Base-by-base conservation (phyloP, 257 asterid genomes). In the Gardenia jasminoides region DNA sequence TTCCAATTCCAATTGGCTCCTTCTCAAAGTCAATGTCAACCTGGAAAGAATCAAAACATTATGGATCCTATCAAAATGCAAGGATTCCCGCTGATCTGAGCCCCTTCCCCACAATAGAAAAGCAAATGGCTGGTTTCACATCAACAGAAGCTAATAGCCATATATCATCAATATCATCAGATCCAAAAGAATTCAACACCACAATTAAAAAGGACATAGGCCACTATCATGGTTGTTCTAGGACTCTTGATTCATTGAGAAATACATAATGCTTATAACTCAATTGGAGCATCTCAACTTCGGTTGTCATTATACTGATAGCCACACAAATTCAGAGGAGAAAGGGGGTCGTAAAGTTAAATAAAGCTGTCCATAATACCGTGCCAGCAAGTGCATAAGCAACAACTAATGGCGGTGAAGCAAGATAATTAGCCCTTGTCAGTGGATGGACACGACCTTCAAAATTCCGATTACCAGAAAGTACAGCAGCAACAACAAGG, bases 301-400 rank as follows among this genome's bases (percentile, higher is more conserved):
- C 24, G 20, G 48, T 10, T 31, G 15, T 69, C 73, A 68, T 13
- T 52, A 68, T 26, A 71, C 9, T 47, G 28, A 12, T 24, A 75
- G 44, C 4, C 9, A 15, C 44, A 66, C 4, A 31, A 13, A 31
- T n/a, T 59, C 16, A 61, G 46, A 43, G 79, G 65, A 54, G 9
- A 64, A 39, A 59, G 13, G 6, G 78, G 41, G 6, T 22, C 46
- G 12, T 1, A 75, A 75, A 43, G 11, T 43, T 6, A 26, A n/a
- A n/a, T 46, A 41, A 26, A 56, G 17, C 33, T 24, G 6, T 65
- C 16, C n/a, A 50, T 10, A 88, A 78, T 88, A 94, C 98, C 93
- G 97, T 94, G 87, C 97, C 97, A 59, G 97, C 97, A 81, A 94
- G 97, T 69, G 98, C 98, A 85, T 92, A 94, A 39, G 98, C 97